Evolutionary conservation across 202 grass and related monocot genomes (phyloP).

Genomic region (Bolboschoenoplectus hybrid): DNA sequence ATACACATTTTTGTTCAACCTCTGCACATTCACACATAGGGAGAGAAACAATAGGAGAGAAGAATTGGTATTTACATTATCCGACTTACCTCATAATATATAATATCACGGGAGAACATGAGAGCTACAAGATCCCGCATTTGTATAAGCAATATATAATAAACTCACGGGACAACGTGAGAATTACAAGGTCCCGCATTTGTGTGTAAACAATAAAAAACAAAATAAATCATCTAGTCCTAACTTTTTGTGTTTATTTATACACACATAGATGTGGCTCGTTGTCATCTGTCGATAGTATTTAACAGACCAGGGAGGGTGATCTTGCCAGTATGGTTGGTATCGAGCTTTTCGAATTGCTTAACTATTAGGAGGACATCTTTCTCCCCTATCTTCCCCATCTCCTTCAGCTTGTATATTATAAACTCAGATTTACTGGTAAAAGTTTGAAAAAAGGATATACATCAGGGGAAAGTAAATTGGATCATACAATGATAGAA

Average conservation of each 20-base stretch:
- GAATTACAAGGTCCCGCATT: constrained; percentile 14
- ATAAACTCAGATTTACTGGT: constrained; percentile 79
- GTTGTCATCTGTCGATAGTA: constrained; percentile 22
- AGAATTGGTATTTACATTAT: neutral
- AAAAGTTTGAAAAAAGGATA: neutral
- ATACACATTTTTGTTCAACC: neutral
- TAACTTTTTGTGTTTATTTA: constrained; percentile 8
- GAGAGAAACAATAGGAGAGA: neutral
- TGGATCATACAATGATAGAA: neutral
- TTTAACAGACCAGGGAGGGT: constrained; percentile 43
- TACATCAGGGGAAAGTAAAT: neutral
- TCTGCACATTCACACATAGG: neutral
- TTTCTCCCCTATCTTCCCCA: constrained; percentile 64
- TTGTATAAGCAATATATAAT: constrained; percentile 24
- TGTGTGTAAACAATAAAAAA: constrained; percentile 19
- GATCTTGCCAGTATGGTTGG: constrained; percentile 61
- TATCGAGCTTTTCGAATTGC: constrained; percentile 72
- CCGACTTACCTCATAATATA: neutral
- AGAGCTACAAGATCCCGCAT: neutral
- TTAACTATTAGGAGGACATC: constrained; percentile 58
- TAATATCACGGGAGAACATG: neutral
- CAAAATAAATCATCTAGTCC: constrained; percentile 35
- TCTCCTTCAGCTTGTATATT: constrained; percentile 83
- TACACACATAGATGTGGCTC: neutral
- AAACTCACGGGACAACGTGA: neutral